Percentiles rank a stretch among this genome's conserved stretches.
Conservation (phyloP, 805 yeast species). For the Lachancea cidri region DNA sequence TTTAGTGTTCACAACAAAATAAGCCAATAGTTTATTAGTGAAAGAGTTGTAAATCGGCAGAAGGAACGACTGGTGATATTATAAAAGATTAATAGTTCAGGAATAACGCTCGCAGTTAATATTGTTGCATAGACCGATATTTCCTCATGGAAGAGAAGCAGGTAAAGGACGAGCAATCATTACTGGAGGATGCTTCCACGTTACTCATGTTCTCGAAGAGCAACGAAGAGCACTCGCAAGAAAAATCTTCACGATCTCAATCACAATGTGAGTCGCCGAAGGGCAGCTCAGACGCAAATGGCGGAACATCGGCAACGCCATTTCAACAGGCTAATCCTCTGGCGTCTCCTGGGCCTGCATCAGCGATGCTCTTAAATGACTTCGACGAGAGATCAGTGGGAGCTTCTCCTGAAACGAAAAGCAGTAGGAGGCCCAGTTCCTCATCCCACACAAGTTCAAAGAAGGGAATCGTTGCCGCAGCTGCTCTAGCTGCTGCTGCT, state of each 20-base stretch:
- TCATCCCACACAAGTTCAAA: conserved; percentile 16
- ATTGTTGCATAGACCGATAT: not conserved
- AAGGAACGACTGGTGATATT: not conserved
- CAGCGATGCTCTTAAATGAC: conserved; percentile 33
- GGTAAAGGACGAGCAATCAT: conserved; percentile 21
- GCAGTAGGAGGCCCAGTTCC: not conserved
- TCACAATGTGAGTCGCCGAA: conserved; percentile 4
- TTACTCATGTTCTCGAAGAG: conserved; percentile 55
- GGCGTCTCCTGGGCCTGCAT: conserved; percentile 45
- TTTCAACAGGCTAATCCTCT: conserved; percentile 30
- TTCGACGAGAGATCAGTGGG: conserved; percentile 6
- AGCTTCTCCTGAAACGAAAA: conserved; percentile 1
- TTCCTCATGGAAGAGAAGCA: conserved; percentile 1
- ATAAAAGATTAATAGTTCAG: not conserved
- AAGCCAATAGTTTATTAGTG: not conserved
- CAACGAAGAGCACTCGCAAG: conserved; percentile 33
- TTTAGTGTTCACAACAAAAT: not conserved
- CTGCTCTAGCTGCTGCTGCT: conserved; percentile 79
- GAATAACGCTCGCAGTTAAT: not conserved
- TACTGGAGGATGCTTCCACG: conserved; percentile 57
- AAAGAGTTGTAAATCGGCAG: not conserved
- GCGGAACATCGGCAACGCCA: conserved; percentile 12
- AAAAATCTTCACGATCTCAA: conserved; percentile 15
- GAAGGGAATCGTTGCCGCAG: conserved; percentile 71
- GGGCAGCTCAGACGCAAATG: not conserved